A percentile compares a stretch with the other conserved stretches of the same genome.
Evolutionary conservation across 1,284 basidiomycete species (phyloP).

Genomic region (Rhodotorula sp.): DNA sequence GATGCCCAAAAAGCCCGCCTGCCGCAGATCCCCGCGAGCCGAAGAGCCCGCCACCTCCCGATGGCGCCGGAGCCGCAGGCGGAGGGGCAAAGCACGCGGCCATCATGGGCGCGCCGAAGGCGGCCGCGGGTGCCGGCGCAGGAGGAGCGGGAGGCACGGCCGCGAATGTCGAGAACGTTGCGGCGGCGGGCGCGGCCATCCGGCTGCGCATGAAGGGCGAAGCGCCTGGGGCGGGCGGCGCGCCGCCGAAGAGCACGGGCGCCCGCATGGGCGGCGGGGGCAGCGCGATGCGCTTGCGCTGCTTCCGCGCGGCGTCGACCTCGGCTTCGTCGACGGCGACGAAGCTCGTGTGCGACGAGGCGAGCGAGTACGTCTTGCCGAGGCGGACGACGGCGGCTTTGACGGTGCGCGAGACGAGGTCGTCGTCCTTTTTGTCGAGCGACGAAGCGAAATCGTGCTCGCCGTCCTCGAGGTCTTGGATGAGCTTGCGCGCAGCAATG

Average conservation of each 20-base stretch:
- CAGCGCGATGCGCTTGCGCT: not conserved
- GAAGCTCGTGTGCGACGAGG: constrained; percentile 61
- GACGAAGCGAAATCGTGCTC: not conserved
- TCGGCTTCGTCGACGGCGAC: constrained; percentile 57
- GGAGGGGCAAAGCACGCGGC: not conserved
- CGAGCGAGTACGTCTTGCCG: constrained; percentile 59
- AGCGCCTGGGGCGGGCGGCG: too few relatives aligned
- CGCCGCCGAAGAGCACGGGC: too few relatives aligned
- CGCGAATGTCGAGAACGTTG: too few relatives aligned
- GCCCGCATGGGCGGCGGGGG: not conserved
- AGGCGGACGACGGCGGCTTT: constrained; percentile 58
- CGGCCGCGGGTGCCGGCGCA: not conserved
- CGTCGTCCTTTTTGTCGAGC: not conserved
- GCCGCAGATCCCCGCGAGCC: too few relatives aligned
- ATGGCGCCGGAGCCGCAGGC: not conserved
- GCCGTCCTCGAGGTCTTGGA: constrained; percentile 54
- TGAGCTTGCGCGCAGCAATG: constrained; percentile 59
- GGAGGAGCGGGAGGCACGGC: not conserved
- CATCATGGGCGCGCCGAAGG: not conserved
- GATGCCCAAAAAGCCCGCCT: too few relatives aligned
- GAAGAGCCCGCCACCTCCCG: too few relatives aligned
- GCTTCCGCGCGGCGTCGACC: not conserved
- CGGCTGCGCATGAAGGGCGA: too few relatives aligned
- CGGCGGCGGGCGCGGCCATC: not conserved
- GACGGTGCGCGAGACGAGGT: constrained; percentile 42